Base-by-base conservation (phyloP, 768 basidiomycete genomes). In the Nidula microcarpa region DNA sequence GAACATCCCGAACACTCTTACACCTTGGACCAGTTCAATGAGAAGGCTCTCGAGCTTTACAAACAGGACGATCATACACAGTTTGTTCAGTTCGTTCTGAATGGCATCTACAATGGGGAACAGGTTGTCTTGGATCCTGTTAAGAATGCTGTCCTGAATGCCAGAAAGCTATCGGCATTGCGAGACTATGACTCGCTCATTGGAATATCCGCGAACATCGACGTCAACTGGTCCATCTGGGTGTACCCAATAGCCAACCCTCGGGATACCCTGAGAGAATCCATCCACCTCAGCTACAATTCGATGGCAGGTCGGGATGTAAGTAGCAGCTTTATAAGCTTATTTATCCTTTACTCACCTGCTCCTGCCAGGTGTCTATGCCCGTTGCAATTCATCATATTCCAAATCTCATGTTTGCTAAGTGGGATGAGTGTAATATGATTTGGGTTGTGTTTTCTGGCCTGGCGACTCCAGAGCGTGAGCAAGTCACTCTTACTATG, bases 181-280 rank as follows among this genome's bases (percentile, higher is more conserved):
- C 51, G 63, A 4, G 63, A 66, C 49, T 66, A 59, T 34, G 62
- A 64, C 43, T 64, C 60, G 6, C 16, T 66, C 10, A 54, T 64
- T 10, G 63, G 63, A 1, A 53, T 66, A n/a, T 16, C 34, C 23
- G 30, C 8, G 2, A 16, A 60, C n/a, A 59, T 64, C 18, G 18
- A n/a, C 3, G 46, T 61, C 37, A 13, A 41, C 0, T 9, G 17
- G 0, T 5, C 33, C 18, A 36, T 66, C 2, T 54, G 52, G 1
- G n/a, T 63, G 9, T 56, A 53, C 47, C 57, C 60, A 1, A 43
- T 62, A 4, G 18, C 60, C 0, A 57, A 55, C 9, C 11, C 33
- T 1, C 49, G 57, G 33, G 62, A 66, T 37, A 59, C 58, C 1
- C 52, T 66, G 0, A 45, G 23, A 9, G 23, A 11, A 5, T 60